Percentiles rank a stretch among this genome's conserved stretches.
Evolutionary conservation across 2,329 filamentous ascomycete species (phyloP).

Genomic region (Leptographium procerum): DNA sequence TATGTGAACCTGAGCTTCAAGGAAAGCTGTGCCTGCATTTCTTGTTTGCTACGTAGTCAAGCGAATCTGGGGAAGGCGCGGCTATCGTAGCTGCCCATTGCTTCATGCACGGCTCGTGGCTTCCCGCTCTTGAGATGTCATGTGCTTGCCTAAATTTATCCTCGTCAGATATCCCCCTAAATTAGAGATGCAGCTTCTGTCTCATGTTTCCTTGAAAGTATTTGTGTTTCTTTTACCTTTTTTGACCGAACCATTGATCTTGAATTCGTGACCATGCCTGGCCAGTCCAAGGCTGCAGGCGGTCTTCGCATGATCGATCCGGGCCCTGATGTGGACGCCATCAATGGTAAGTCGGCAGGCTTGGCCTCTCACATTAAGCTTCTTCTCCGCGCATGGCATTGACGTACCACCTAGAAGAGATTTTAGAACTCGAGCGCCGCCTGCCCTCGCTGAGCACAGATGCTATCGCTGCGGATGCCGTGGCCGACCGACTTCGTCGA

Average conservation of each 20-base stretch:
- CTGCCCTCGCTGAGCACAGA: conserved; percentile 7
- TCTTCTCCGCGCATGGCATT: background rate
- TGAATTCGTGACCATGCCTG: background rate
- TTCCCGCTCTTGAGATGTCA: background rate
- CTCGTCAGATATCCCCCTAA: background rate
- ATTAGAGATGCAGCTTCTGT: too few relatives aligned
- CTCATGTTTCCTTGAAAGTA: too few relatives aligned
- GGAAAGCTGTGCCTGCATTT: background rate
- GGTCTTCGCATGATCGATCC: background rate
- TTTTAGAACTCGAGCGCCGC: conserved; percentile 2
- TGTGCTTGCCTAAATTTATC: background rate
- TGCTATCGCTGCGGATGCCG: background rate
- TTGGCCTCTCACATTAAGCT: background rate
- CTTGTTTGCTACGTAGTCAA: background rate
- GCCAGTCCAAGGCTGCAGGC: background rate
- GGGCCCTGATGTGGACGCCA: background rate
- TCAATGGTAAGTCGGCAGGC: background rate
- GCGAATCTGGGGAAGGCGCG: background rate
- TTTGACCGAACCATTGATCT: background rate
- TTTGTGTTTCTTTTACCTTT: background rate
- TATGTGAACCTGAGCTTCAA: background rate
- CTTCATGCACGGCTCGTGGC: background rate
- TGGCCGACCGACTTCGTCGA: conserved; percentile 4
- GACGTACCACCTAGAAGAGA: background rate
- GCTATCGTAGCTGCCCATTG: background rate